phyloP scores from a whole-genome alignment of 2,329 filamentous ascomycete species.

The Colletotrichum sp. region DNA sequence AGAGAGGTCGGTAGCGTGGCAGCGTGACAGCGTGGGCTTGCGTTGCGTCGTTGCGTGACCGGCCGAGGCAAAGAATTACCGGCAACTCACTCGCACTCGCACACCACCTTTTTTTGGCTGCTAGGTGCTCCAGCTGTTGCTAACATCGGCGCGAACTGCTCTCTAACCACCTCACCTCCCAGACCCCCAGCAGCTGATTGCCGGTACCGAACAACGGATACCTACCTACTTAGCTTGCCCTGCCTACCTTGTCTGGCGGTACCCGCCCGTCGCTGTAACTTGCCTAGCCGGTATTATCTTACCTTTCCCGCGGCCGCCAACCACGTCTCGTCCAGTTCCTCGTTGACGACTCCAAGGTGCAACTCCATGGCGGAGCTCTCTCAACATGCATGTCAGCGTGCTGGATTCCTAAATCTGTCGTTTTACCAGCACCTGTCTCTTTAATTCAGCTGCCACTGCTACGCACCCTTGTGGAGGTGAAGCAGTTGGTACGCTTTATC shows the following conservation, averaged over 20 bases:
- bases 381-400: slow-evolving; percentile 17
- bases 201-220: not conserved
- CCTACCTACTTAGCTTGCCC: not conserved
- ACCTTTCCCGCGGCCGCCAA: not conserved
- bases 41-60: slow-evolving; percentile 11
- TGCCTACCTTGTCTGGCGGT: not conserved
- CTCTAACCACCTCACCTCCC: not conserved
- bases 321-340: not conserved
- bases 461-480: slow-evolving; percentile 3
- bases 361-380: slow-evolving; percentile 16
- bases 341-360: not conserved
- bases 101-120: not conserved
- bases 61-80: slow-evolving; percentile 19
- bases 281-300: not conserved
- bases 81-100: slow-evolving; percentile 10
- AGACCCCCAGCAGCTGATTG: slow-evolving; percentile 10
- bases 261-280: slow-evolving; percentile 3
- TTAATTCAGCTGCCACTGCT: not conserved
- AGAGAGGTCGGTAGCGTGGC: not conserved
- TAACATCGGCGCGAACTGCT: slow-evolving; percentile 7
- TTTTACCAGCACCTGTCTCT: slow-evolving; percentile 2
- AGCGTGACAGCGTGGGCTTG: not conserved
- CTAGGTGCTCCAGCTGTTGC: not conserved
- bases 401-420: slow-evolving; percentile 1
- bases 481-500: not conserved